Evolutionary conservation across 2,329 filamentous ascomycete genomes (phyloP), one percentile per base, ranked within the genome.

Genomic region (Trichoderma semiorbis): DNA sequence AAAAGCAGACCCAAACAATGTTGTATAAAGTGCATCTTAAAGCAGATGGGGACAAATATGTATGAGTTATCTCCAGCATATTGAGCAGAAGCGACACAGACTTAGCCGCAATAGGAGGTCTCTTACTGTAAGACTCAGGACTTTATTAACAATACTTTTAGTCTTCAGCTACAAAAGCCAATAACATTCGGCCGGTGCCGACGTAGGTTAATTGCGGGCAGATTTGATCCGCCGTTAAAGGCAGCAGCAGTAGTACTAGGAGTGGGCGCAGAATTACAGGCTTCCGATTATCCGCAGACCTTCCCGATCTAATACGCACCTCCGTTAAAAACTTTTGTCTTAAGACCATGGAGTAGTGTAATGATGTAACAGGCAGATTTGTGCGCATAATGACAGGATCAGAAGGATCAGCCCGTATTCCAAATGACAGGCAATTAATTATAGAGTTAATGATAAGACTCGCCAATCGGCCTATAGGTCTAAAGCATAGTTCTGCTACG

Each of bases 241-340:
- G 62, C 18, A 30, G 34, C 16, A 63, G 34, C 3, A 43, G 65
- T 68, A 58, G 16, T 36, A 47, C 18, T 60, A 24, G 34, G 12
- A 18, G 66, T 69, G 66, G 66, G 32, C 24, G n/a, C 14, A 24
- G 6, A 32, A 21, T 7, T n/a, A 21, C 30, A 30, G 16, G 18
- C 66, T 61, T 69, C 66, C 66, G 66, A 69, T 50, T 69, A 69
- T 61, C 66, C 66, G 66, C 55, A 69, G 60, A 69, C 66, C 66
- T 69, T 69, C 66, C 66, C 55, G 66, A 61, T 69, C n/a, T 69
- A 55, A 69, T 21, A 30, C 21, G 3, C 16, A 55, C n/a, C 39
- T 61, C 66, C 66, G 66, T 50, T n/a, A 32, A 10, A 16, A 69
- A 50, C 66, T 55, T 30, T 57, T 21, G 21, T 18, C 36, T 3